Base-by-base conservation (phyloP, 1,284 basidiomycete species). In the Ganoderma resinaceum region DNA sequence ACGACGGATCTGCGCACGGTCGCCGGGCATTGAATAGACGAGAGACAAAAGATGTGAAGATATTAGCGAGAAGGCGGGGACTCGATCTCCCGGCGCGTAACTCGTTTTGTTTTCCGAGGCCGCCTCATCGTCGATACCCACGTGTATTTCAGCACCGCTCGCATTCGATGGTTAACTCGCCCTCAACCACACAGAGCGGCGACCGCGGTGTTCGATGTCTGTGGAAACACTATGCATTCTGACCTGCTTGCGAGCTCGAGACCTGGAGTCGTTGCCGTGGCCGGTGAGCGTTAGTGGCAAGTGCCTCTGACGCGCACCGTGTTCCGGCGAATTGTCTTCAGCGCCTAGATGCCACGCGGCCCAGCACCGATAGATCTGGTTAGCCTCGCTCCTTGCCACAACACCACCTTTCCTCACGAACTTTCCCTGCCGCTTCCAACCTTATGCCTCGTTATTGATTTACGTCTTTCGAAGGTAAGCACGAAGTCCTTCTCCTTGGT, bases 381-480 rank as follows among this genome's bases (percentile, higher is more conserved):
- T 58, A 58, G 33, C 33, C 20, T 35, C 20, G 31, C 16, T 58
- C 14, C 33, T 33, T 58, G 31, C 55, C n/a, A 33, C 33, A n/a
- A n/a, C n/a, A n/a, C n/a, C n/a, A 35, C 29, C 3, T 33, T 57
- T 20, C 31, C 33, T 29, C 29, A 26, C n/a, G 20, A 49, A 23
- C 20, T 9, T 58, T n/a, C 16, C 18, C 33, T 7, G 11, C 20
- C 55, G 18, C 55, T 33, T n/a, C 11, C n/a, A 58, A 4, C 33
- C 55, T n/a, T n/a, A n/a, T n/a, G n/a, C n/a, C n/a, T n/a, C 23
- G 18, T 12, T n/a, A n/a, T n/a, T 58, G 20, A 5, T 12, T 58
- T 58, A 58, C 55, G 55, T 58, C 55, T 58, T 58, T 37, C 33
- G 8, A 58, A 9, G 33, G 55, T 33, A 37, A 58, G 55, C 20